Base-by-base conservation (phyloP, 2,329 filamentous ascomycete genomes). In the Aspergillus ustus region DNA sequence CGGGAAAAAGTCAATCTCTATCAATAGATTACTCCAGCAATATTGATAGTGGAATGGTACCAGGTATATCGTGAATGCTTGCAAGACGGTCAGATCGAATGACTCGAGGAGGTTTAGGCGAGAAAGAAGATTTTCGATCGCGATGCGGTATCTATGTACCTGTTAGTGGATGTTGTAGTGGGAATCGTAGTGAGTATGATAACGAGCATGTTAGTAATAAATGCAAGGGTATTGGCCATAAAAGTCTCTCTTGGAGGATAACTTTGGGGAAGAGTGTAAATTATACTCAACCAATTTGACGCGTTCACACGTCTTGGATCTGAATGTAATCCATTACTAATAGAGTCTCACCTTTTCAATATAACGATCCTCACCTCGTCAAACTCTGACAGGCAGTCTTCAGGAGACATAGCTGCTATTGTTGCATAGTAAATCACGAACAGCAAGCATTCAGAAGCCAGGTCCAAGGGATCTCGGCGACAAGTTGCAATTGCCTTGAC, bases 401-500 rank as follows among this genome's bases (percentile, higher is more conserved):
- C 52, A 15, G 52, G 55, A 7, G 68, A 52, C 58, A 66, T 60
- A 2, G 60, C 57, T 4, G 59, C 54, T 1, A 70, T 55, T 2
- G 65, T 57, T 2, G 67, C 61, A 48, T 71, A 68, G 20, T 61
- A 69, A 7, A 70, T 62, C 5, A 67, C 56, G 46, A 63, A 66
- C 2, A 67, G 51, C 52, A 71, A 60, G 29, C 64, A 67, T 31
- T 66, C 46, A 2, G 48, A 57, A 1, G 52, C 37, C 2, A 48
- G 6, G 9, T 60, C 52, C 17, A 43, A 11, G 7, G 17, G 45
- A n/a, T 19, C 29, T 6, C 40, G 43, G 11, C 45, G 49, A 58
- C 19, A 43, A n/a, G 59, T 49, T 79, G 60, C 78, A n/a, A 60
- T 49, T 79, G 60, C 78, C 15, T 79, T 73, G 25, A 82, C 67